Conservation (phyloP, 208 protist species). For the Trypanosoma theileri region DNA sequence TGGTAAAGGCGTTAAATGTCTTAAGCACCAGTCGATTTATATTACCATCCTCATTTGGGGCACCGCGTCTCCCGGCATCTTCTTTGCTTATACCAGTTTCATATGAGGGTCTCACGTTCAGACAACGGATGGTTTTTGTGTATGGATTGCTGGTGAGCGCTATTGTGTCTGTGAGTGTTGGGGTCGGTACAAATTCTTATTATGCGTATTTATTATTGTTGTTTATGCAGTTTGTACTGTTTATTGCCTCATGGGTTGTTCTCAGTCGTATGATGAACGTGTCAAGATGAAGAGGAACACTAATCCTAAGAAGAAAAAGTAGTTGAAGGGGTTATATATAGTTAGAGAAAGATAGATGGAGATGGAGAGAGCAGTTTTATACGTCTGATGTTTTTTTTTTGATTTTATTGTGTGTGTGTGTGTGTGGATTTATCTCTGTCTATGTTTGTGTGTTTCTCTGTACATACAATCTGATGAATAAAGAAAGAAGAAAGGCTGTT, state of each 20-base stretch:
- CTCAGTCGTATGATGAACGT: constrained; percentile 12
- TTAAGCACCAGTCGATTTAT: constrained; percentile 42
- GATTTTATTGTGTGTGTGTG: neutral
- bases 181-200: constrained; percentile 15
- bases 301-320: neutral
- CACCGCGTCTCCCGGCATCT: constrained; percentile 12
- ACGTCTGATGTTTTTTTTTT: neutral
- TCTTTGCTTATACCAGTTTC: constrained; percentile 27
- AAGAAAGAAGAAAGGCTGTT: too few relatives aligned
- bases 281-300: neutral
- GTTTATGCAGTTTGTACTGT: constrained; percentile 16
- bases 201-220: constrained; percentile 25
- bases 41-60: constrained; percentile 18
- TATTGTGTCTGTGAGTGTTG: constrained; percentile 19
- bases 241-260: constrained; percentile 11
- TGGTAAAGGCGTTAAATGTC: constrained; percentile 32
- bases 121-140: constrained; percentile 26
- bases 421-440: neutral
- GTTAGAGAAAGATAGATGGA: constrained; percentile 4
- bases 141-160: constrained; percentile 27
- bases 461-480: too few relatives aligned
- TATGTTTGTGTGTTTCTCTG: neutral
- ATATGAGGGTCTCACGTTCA: constrained; percentile 28
- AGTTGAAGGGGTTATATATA: neutral
- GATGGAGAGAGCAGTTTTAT: constrained; percentile 4